Base-by-base conservation (phyloP, 345 rosid genomes). In the Stellera chamaejasme region DNA sequence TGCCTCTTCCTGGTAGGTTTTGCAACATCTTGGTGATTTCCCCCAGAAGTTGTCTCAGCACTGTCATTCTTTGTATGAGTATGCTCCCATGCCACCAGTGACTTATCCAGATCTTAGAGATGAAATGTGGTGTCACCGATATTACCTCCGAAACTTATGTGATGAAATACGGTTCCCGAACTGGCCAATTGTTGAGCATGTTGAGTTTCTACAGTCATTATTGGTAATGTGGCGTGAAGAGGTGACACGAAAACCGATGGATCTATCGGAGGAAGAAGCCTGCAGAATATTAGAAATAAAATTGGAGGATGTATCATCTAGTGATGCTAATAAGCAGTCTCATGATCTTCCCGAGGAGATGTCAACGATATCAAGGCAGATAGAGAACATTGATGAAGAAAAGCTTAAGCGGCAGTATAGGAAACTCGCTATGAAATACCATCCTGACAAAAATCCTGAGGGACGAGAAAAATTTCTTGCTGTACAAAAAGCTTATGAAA, bases 71-170 rank as follows among this genome's bases (percentile, higher is more conserved):
- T 69, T 93, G 27, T 93, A 93, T 48, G 97, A 93, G 11, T 93
- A 87, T 80, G 99, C 99, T 68, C 99, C 99, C 13, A 93, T 93
- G 88, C 99, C 99, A 63, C 99, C 99, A 57, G 99, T 87, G 61
- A 93, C 99, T 11, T 93, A 93, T 62, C 96, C 97, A 64, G 99
- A 93, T 69, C 81, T 93, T 63, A 85, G 82, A 87, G 97, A 93
- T 80, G 99, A 93, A 79, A 93, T 93, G 99, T 93, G 99, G 99
- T 93, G 99, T 72, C 96, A 93, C 67, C 95, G 97, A 13, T 93
- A 93, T 65, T 93, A 93, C 75, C 96, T 93, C 39, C 75, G 92
- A 46, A 93, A 93, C 70, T 75, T 93, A 57, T 93, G 99, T 64
- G 96, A 93, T 68, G 96, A 89, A 68, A 87, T 87, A 62, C 87